Evolutionary conservation across 2,329 filamentous ascomycete species (phyloP), one percentile per base, ranked within the genome.

Genomic region (Macroventuria anomochaeta): DNA sequence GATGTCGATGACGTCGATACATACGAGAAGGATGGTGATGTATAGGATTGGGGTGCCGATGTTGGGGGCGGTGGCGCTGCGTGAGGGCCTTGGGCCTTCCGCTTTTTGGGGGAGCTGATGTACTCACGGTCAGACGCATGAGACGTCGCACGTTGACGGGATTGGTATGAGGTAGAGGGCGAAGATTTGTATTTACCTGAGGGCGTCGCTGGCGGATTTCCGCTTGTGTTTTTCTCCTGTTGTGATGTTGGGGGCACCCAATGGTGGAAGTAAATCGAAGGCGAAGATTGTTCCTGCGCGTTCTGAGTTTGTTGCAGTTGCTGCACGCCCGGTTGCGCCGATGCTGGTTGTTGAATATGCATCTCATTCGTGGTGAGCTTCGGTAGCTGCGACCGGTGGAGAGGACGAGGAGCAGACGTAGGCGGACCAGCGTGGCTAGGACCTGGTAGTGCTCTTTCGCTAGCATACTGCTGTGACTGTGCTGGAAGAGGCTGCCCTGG

Each of bases 221-320:
- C 80, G 71, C 80, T 78, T 60, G 81, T 77, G 55, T 83, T 61
- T 49, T 75, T 72, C 47, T 79, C 81, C 59, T 81, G 79, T 74
- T 89, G 83, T 58, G 85, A 83, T 18, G 81, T 83, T 11, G 92
- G 92, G 38, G 92, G 92, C 55, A 93, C 89, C 91, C 92, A 96
- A 71, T 96, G 91, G 70, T 96, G 91, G 72, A 96, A 96, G 74
- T 91, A 95, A 40, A 96, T 89, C 18, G 88, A 89, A 0, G 88
- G 86, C 33, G 89, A 90, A 15, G 85, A 83, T 59, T 87, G 80
- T 37, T 84, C 76, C 64, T 87, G 81, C 38, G 80, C 75, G 7
- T 79, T 76, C 48, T 85, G 82, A 32, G 76, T 74, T 12, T 43
- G 42, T 51, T 79, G 77, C 33, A 76, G 57, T 40, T 77, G 77